Base-by-base conservation (phyloP, 1,284 basidiomycete species). In the Sphagnurus paluster region DNA sequence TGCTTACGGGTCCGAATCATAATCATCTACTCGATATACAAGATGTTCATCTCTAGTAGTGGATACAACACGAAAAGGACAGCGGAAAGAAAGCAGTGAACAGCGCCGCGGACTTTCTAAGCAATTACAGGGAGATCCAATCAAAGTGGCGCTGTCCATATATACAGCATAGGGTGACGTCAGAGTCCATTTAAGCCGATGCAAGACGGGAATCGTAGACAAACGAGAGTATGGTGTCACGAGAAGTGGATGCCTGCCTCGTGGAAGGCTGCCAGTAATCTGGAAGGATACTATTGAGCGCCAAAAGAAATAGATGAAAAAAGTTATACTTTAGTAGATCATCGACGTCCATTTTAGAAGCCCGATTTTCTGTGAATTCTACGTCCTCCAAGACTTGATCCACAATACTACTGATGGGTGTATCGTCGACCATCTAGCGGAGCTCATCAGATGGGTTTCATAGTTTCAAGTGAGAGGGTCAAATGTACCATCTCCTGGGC, bases 291-390 rank as follows among this genome's bases (percentile, higher is more conserved):
- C 42, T 30, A 16, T 34, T 36, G 39, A 46, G 42, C 13, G 46
- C 29, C 23, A 23, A 45, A 11, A 30, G 28, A 32, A 30, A n/a
- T n/a, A 46, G 24, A 38, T 13, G 39, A 13, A 36, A 26, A 10
- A 45, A 23, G 9, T 50, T 79, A 51, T 56, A 87, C 85, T 83
- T 84, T n/a, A 93, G 69, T 34, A 94, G 68, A 62, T 92, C 90
- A 57, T 92, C 85, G 8, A 93, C 80, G 52, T 87, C 84, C 86
- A 94, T 90, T 66, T 91, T 90, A 6, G 88, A 79, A 5, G 89
- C 88, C 44, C 90, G 75, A 49, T 72, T 77, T 53, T 93, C 87
- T 5, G 78, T 76, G 55, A 79, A 82, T 1, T 78, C 84, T 5
- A 81, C 80, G 32, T 84, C 80, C 9, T 71, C 62, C 8, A 99